Evolutionary conservation across 2,329 filamentous ascomycete genomes (phyloP), one percentile per base, ranked within the genome.

Genomic region (Venturia carpophila): DNA sequence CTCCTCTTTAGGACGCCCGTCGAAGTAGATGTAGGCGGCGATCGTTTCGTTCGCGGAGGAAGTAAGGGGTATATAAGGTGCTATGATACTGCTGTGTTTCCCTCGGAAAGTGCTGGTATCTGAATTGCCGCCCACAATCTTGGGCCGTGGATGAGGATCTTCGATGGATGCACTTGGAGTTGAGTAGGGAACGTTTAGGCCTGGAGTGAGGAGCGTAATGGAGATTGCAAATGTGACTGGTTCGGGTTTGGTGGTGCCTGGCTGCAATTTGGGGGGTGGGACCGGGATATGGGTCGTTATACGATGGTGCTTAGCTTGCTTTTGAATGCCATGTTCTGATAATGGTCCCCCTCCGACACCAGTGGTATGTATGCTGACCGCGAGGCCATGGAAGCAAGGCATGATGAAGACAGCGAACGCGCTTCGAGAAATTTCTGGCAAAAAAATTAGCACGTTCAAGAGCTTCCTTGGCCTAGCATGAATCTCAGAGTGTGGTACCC

Each of bases 301-400:
- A 73, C 94, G 89, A 68, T 91, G 92, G 68, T 91, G 84, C 71
- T 91, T 89, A 66, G 91, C 92, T 78, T 97, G 91, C 75, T 92
- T 94, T 80, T 97, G 93, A 71, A 97, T 89, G 72, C 92, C 93
- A 79, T 96, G 88, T 79, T 99, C 94, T 68, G 92, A 83, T 69
- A 99, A 86, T 69, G 94, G 92, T 56, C 86, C 86, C 70, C 84
- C 82, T 70, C 91, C 84, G 56, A 85, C 87, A 70, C 84, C 82
- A 70, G 91, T 84, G 56, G 85, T 87, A 80, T 99, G 94, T 76
- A 97, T 95, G 84, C 91, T 96, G 75, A 97, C 93, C 72, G 94
- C 93, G 79, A 99, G 92, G 79, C 94, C 94, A 82, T 97, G 96
- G 82, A 97, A 99, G 86, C 92, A 97, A 81, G 94, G 94, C 94